phyloP scores from a whole-genome alignment of 1,284 basidiomycete species.

The Heliocybe sulcata region DNA sequence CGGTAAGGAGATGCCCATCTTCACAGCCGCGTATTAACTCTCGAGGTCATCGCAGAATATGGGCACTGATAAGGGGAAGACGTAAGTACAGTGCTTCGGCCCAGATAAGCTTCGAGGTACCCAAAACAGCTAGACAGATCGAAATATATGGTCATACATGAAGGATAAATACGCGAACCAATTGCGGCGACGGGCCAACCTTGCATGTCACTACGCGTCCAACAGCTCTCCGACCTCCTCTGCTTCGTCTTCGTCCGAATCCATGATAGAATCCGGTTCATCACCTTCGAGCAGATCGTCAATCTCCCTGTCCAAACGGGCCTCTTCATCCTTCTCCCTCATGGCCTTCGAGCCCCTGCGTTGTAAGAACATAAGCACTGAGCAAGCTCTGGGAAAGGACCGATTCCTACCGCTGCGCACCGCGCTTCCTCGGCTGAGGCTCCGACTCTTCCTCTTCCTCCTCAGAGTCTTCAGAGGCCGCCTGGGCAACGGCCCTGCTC shows the following conservation, averaged over 20 bases:
- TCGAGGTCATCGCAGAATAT: no score
- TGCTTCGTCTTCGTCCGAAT: constrained; percentile 16
- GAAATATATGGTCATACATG: neutral
- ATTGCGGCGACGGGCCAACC: no score
- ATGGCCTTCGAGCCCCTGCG: neutral
- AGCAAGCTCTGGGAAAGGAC: neutral
- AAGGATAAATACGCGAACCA: neutral
- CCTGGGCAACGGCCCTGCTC: constrained; percentile 13
- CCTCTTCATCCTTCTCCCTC: constrained; percentile 7
- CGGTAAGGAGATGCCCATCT: no score
- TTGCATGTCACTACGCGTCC: constrained; percentile 1
- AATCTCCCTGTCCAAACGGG: constrained; percentile 12
- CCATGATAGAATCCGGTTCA: constrained; percentile 20
- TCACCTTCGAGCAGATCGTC: constrained; percentile 12
- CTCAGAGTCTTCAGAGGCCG: constrained; percentile 18
- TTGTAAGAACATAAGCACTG: neutral
- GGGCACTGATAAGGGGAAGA: no score
- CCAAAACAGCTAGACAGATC: neutral
- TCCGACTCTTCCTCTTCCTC: constrained; percentile 23
- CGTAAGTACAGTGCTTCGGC: no score
- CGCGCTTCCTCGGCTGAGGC: constrained; percentile 11
- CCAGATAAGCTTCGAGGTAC: no score
- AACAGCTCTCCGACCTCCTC: constrained; percentile 16
- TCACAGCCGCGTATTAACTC: no score
- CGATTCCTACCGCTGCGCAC: constrained; percentile 1